These are phyloP conservation scores for Trametes versicolor DNA, from an alignment of 1,284 basidiomycete genomes.

Conservation along the genomic window DNA sequence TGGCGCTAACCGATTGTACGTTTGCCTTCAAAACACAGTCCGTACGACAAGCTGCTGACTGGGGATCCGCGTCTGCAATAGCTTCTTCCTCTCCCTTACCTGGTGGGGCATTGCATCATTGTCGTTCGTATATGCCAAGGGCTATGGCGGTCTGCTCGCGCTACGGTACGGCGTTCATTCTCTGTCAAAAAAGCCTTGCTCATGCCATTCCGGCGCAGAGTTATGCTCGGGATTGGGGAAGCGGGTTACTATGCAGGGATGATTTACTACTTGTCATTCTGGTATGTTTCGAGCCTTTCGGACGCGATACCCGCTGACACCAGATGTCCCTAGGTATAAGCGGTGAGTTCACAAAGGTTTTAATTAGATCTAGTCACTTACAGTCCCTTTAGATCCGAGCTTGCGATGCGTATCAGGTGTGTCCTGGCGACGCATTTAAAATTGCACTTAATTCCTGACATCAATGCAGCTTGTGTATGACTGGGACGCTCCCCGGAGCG, in stretches of 20 bases:
- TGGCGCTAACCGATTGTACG: constrained; percentile 66
- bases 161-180: constrained; percentile 49
- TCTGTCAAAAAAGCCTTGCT: background rate
- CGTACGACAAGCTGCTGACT: no score
- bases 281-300: constrained; percentile 39
- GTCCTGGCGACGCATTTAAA: background rate
- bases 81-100: constrained; percentile 60
- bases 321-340: constrained; percentile 32
- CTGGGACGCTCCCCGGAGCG: constrained; percentile 61
- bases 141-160: constrained; percentile 56
- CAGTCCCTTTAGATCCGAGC: constrained; percentile 50
- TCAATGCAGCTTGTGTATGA: constrained; percentile 56
- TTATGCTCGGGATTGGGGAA: constrained; percentile 58
- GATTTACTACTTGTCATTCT: constrained; percentile 67
- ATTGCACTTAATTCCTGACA: background rate
- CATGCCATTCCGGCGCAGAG: constrained; percentile 28
- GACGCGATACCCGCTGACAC: background rate
- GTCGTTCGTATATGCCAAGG: constrained; percentile 63
- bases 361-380: background rate
- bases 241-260: constrained; percentile 65
- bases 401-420: constrained; percentile 62
- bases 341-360: constrained; percentile 19
- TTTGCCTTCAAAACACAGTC: no score
- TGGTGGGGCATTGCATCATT: constrained; percentile 65
- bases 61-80: no score